Percentiles rank a stretch among this genome's conserved stretches.
phyloP scores from a whole-genome alignment of 306 rosid species.

The Cucurbita argyrosperma region DNA sequence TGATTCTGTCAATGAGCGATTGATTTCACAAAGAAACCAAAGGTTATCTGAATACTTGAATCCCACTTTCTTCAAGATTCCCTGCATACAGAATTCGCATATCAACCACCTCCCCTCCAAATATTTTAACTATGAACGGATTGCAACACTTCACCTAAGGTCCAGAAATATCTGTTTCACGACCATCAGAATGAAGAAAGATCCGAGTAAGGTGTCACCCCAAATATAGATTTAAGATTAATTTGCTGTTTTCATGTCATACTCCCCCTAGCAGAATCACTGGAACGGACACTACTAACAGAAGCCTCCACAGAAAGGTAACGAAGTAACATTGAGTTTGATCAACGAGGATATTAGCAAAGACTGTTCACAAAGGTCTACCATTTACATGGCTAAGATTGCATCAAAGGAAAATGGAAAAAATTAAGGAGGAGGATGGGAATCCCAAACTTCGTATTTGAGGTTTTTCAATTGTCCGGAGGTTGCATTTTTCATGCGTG shows the following conservation, averaged over 20 bases:
- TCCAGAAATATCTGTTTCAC: slow-evolving; percentile 1
- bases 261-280: slow-evolving; percentile 18
- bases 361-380: slow-evolving; percentile 46
- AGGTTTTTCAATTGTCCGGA: slow-evolving; percentile 31
- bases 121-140: slow-evolving; percentile 21
- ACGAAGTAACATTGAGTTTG: slow-evolving; percentile 36
- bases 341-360: slow-evolving; percentile 59
- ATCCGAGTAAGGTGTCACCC: slow-evolving; percentile 49
- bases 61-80: slow-evolving; percentile 29
- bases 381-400: slow-evolving; percentile 27
- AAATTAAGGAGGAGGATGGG: slow-evolving; percentile 26
- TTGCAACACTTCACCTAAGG: slow-evolving; percentile 29
- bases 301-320: slow-evolving; percentile 24
- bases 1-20: slow-evolving; percentile 32
- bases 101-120: slow-evolving; percentile 40
- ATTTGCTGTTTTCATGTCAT: slow-evolving; percentile 15
- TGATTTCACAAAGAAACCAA: slow-evolving; percentile 43
- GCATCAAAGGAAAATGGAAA: slow-evolving; percentile 30
- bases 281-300: slow-evolving; percentile 14
- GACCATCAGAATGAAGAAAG: slow-evolving; percentile 32
- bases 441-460: slow-evolving; percentile 38
- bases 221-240: slow-evolving; percentile 36
- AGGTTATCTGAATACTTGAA: slow-evolving; percentile 53
- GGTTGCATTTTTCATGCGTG: slow-evolving; percentile 30
- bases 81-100: slow-evolving; percentile 44